A percentile compares a stretch with the other conserved stretches of the same genome.
Conservation (phyloP, 768 basidiomycete genomes). For the Dentipellis sp. region DNA sequence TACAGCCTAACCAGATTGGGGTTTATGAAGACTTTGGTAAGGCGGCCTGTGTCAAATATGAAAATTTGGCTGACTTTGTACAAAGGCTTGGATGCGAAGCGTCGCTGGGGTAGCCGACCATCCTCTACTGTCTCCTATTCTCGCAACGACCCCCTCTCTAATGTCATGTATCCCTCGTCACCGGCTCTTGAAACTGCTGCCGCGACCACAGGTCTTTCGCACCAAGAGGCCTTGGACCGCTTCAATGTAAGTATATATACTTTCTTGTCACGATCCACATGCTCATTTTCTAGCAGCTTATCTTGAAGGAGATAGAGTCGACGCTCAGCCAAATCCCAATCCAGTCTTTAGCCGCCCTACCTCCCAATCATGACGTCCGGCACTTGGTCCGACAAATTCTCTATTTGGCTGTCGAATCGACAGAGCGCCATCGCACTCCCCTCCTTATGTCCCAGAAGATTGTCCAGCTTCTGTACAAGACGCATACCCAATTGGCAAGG, state of each 20-base stretch:
- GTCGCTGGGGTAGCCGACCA: slow-evolving; percentile 51
- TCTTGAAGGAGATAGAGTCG: slow-evolving; percentile 67
- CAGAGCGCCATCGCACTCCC: slow-evolving; percentile 78
- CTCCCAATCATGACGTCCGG: slow-evolving; percentile 80
- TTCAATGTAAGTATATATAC: slow-evolving; percentile 49
- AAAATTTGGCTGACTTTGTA: not conserved
- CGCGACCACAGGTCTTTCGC: slow-evolving; percentile 41
- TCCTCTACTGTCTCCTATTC: slow-evolving; percentile 63
- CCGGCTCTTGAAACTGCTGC: slow-evolving; percentile 48
- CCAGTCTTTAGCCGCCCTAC: slow-evolving; percentile 59
- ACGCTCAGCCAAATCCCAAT: slow-evolving; percentile 67
- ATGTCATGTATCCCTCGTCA: slow-evolving; percentile 47
- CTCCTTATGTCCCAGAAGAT: slow-evolving; percentile 94
- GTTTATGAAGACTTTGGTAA: slow-evolving; percentile 95
- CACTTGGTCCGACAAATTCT: slow-evolving; percentile 79
- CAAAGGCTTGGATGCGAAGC: slow-evolving; percentile 31
- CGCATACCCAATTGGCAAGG: slow-evolving; percentile 72
- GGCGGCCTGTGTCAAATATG: slow-evolving; percentile 9
- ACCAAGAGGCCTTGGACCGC: slow-evolving; percentile 83
- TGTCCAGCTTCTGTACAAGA: slow-evolving; percentile 91
- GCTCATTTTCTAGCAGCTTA: slow-evolving; percentile 21
- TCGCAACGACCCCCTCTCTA: slow-evolving; percentile 32
- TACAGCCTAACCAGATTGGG: slow-evolving; percentile 71
- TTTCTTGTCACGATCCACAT: not conserved
- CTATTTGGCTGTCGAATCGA: slow-evolving; percentile 68